These are phyloP conservation scores for Scheffersomyces segobiensis DNA, from an alignment of 1,139 yeast genomes.

Conservation along the genomic window DNA sequence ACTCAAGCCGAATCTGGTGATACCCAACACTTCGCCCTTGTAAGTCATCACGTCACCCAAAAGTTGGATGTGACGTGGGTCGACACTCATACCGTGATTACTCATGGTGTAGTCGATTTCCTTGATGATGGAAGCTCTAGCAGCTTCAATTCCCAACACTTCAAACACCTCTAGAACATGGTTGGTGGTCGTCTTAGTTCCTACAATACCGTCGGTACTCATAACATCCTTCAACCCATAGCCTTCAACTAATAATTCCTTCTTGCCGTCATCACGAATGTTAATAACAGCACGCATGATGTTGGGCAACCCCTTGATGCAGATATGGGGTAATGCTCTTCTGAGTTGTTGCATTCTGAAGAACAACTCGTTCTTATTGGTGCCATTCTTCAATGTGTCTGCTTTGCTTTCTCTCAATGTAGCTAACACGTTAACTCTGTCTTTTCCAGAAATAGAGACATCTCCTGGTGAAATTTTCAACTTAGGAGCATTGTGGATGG, in stretches of 20 bases:
- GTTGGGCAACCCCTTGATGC: constrained; percentile 89
- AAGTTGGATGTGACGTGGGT: constrained; percentile 97
- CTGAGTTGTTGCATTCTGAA: constrained; percentile 88
- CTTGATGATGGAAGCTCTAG: constrained; percentile 85
- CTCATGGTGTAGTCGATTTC: constrained; percentile 98
- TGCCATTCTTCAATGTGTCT: constrained; percentile 41
- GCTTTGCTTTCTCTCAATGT: constrained; percentile 52
- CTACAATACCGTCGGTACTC: constrained; percentile 97
- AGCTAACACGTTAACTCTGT: constrained; percentile 76
- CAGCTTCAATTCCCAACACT: constrained; percentile 97
- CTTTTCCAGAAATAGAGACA: constrained; percentile 66
- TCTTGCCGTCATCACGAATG: constrained; percentile 81
- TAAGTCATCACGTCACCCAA: constrained; percentile 99
- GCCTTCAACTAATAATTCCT: constrained; percentile 94
- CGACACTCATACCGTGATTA: constrained; percentile 99
- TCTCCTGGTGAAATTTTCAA: constrained; percentile 77
- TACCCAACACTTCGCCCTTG: constrained; percentile 97
- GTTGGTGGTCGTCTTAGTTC: constrained; percentile 83
- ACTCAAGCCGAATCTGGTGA: constrained; percentile 95
- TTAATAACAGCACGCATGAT: constrained; percentile 96
- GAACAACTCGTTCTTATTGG: constrained; percentile 62
- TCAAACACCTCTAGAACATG: constrained; percentile 88
- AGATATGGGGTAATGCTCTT: constrained; percentile 80
- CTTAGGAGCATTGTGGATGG: constrained; percentile 84
- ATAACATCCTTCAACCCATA: constrained; percentile 94